A percentile compares a stretch with the other conserved stretches of the same genome.
Conservation (phyloP, 176 grass and related monocot species). For the Triticum urartu region DNA sequence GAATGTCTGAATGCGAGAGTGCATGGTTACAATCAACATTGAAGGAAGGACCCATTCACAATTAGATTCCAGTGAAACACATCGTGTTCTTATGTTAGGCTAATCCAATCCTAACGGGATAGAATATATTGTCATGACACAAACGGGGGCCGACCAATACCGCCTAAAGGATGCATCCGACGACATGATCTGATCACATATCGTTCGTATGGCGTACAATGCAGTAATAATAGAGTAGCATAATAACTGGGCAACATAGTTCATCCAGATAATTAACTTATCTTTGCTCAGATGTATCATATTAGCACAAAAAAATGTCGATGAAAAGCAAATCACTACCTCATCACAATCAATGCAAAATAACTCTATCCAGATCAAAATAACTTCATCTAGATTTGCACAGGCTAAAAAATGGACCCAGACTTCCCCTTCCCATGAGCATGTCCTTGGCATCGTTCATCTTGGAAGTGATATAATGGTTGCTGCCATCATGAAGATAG, state of each 20-base stretch:
- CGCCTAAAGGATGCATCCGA: no score
- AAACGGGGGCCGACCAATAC: no score
- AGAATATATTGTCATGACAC: no score
- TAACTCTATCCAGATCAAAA: background rate
- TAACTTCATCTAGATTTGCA: background rate
- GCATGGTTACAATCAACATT: no score
- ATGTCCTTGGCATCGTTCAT: slow-evolving; percentile 81
- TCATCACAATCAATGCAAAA: background rate
- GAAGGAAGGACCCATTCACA: no score
- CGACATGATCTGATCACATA: no score
- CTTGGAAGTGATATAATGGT: slow-evolving; percentile 74
- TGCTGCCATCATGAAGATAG: slow-evolving; percentile 70
- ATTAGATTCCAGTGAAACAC: no score
- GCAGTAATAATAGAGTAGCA: background rate
- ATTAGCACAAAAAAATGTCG: background rate
- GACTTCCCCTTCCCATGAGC: slow-evolving; percentile 43
- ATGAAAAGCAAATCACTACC: background rate
- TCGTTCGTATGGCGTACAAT: no score
- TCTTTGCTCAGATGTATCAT: background rate
- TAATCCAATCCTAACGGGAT: no score
- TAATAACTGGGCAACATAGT: background rate
- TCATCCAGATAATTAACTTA: background rate
- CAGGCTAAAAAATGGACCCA: slow-evolving; percentile 36
- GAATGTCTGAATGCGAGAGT: no score
- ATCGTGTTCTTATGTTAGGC: no score